Base-by-base conservation (phyloP, 768 basidiomycete genomes). In the Trametes cingulata region DNA sequence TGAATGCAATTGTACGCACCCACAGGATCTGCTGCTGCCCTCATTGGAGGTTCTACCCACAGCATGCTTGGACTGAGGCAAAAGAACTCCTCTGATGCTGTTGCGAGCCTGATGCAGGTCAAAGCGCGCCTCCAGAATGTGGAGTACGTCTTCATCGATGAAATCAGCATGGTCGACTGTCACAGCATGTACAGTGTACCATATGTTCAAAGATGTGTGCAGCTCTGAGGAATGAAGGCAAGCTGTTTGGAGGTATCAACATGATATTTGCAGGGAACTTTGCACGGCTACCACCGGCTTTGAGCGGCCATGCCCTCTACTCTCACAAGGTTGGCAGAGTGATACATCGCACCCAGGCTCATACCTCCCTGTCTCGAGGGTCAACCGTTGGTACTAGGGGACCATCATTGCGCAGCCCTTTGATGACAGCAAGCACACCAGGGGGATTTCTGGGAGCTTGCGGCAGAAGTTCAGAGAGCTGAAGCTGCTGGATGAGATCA, bases 261-360 rank as follows among this genome's bases (percentile, higher is more conserved):
- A 72, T 80, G 42, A 74, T 79, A 20, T 72, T 79, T 60, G 75
- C 78, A 15, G 77, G 78, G n/a, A 79, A 80, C 53, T 79, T 80
- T 73, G 77, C 75, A 6, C 78, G 80, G 45, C 58, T 80, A 1
- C 76, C 76, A 9, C 77, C 60, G 10, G 27, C 70, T 65, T 24
- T 40, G 40, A 19, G 27, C 19, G 25, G 57, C 41, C 52, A 52
- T 17, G 19, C 68, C 2, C 42, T 74, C 5, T 76, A 72, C 41
- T 66, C 56, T 22, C 2, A 13, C 20, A 35, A 29, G 20, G 58
- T 57, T 2, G 45, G 35, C 5, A 37, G 24, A 17, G n/a, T 42
- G 15, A 20, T 56, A 3, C 27, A 59, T 27, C 46, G 20, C 15
- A 57, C 17, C 20, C 27, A 15, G 29, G 42, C 15, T 60, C 64